Percentiles rank a stretch among this genome's conserved stretches.
These are phyloP conservation scores for Sporothrix pseudoabietina DNA, from an alignment of 2,329 filamentous ascomycete species.

Conservation along the genomic window DNA sequence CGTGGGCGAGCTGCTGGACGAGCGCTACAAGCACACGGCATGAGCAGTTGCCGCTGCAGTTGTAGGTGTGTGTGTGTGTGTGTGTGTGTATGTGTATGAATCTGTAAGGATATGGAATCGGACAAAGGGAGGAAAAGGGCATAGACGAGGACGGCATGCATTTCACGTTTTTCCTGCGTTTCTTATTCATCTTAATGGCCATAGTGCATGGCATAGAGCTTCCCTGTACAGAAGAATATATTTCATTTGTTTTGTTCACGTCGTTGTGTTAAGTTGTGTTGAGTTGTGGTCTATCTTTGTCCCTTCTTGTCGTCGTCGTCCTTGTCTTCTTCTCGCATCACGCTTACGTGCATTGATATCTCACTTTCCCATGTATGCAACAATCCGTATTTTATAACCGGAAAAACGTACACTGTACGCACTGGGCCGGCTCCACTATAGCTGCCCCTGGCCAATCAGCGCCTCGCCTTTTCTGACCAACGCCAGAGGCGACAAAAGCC, in stretches of 20 bases:
- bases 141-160: constrained; percentile 20
- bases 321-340: background rate
- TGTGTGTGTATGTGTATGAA: background rate
- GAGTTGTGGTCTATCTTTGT: background rate
- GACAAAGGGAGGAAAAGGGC: background rate
- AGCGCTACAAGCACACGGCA: constrained; percentile 52
- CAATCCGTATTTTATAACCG: background rate
- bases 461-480: constrained; percentile 34
- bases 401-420: constrained; percentile 3
- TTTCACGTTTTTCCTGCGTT: constrained; percentile 9
- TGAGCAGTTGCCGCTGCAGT: background rate
- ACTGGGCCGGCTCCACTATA: constrained; percentile 26
- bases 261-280: background rate
- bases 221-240: constrained; percentile 25
- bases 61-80: background rate
- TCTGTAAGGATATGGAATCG: constrained; percentile 20
- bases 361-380: constrained; percentile 39
- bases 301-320: background rate
- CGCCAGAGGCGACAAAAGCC: constrained; percentile 35
- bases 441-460: constrained; percentile 31
- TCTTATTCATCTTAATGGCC: constrained; percentile 6
- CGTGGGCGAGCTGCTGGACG: constrained; percentile 56
- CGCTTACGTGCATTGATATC: background rate
- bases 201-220: constrained; percentile 21
- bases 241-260: constrained; percentile 15